These are phyloP conservation scores for Raddia guianensis DNA, from an alignment of 176 grass and related monocot species.

Conservation along the genomic window DNA sequence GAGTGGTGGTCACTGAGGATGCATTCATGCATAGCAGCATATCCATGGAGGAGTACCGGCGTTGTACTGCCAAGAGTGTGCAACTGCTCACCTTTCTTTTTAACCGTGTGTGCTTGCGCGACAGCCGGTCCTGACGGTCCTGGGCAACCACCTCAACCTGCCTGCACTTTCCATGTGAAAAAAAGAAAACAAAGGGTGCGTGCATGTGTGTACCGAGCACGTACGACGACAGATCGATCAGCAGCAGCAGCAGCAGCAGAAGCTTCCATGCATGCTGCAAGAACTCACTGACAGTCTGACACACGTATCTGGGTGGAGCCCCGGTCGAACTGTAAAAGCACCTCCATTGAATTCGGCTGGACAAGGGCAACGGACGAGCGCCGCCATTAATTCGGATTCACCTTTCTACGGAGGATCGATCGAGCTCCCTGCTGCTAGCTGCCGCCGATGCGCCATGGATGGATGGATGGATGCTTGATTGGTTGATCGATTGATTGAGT, in stretches of 20 bases:
- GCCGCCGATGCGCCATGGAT: constrained; percentile 27
- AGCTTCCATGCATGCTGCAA: constrained; percentile 42
- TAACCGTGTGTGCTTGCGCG: constrained; percentile 36
- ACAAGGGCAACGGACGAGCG: constrained; percentile 10
- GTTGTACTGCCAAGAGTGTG: neutral
- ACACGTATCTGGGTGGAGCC: constrained; percentile 59
- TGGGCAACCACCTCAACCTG: constrained; percentile 35
- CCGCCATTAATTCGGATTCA: constrained; percentile 25
- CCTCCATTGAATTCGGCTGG: constrained; percentile 31
- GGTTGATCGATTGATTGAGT: neutral
- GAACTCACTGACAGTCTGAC: constrained; percentile 66
- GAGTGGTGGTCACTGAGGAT: constrained; percentile 8
- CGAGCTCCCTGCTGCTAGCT: neutral
- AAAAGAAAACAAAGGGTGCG: neutral
- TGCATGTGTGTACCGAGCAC: neutral
- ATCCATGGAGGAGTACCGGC: neutral
- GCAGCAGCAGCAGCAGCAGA: constrained; percentile 27
- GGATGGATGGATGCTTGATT: constrained; percentile 29
- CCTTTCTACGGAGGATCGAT: constrained; percentile 27
- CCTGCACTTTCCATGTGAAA: constrained; percentile 43
- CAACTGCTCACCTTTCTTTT: constrained; percentile 14
- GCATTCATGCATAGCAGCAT: neutral
- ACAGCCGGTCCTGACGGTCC: constrained; percentile 24
- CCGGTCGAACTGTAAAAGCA: constrained; percentile 49
- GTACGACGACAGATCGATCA: constrained; percentile 1